Conservation (phyloP, 345 rosid genomes). For the Noccaea caerulescens region DNA sequence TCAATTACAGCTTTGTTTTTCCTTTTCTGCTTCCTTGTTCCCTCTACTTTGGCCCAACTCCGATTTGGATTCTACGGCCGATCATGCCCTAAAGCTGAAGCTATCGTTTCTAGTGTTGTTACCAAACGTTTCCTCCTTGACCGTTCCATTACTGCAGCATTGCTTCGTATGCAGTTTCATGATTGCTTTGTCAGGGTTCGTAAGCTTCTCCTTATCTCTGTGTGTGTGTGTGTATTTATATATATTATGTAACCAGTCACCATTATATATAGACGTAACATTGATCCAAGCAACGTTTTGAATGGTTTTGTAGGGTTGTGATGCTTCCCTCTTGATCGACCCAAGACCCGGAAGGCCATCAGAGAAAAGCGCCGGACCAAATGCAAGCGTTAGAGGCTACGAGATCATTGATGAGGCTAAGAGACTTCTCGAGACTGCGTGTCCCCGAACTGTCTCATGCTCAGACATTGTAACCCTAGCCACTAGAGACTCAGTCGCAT, state of each 20-base stretch:
- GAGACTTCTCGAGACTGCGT: slow-evolving; percentile 39
- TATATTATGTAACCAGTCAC: not conserved
- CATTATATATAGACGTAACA: not conserved
- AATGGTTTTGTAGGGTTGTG: slow-evolving; percentile 42
- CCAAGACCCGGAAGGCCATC: slow-evolving; percentile 44
- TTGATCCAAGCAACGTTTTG: not conserved
- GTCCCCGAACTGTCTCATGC: slow-evolving; percentile 43
- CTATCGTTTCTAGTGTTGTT: slow-evolving; percentile 55
- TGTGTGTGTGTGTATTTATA: not conserved
- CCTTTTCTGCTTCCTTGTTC: slow-evolving; percentile 37
- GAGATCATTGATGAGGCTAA: slow-evolving; percentile 47
- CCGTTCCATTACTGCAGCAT: slow-evolving; percentile 55
- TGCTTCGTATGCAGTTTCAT: slow-evolving; percentile 89
- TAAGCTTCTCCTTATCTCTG: slow-evolving; percentile 18
- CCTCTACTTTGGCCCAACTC: slow-evolving; percentile 52
- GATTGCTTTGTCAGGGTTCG: slow-evolving; percentile 76
- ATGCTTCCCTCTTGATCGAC: slow-evolving; percentile 46
- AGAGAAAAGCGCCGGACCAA: slow-evolving; percentile 46
- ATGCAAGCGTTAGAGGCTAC: slow-evolving; percentile 42
- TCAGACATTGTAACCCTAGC: slow-evolving; percentile 58
- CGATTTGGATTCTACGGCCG: slow-evolving; percentile 57
- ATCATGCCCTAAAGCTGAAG: slow-evolving; percentile 64
- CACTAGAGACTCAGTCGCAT: slow-evolving; percentile 59
- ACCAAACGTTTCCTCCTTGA: slow-evolving; percentile 49
- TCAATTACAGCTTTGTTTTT: slow-evolving; percentile 34